phyloP scores from a whole-genome alignment of 176 grass and related monocot species.

The Hordeum vulgare region DNA sequence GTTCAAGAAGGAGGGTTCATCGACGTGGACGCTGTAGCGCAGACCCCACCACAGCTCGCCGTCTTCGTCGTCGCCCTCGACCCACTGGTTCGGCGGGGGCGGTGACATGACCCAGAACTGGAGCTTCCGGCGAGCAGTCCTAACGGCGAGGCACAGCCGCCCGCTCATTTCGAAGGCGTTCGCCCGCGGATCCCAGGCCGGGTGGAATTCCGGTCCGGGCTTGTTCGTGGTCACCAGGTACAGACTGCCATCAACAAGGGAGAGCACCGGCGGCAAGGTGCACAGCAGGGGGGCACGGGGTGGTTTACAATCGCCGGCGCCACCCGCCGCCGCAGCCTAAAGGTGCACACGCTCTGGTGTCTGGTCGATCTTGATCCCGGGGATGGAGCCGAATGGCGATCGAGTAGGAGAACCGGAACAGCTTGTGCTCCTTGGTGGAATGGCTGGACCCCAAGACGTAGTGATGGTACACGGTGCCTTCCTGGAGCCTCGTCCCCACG shows the following conservation, averaged over 20 bases:
- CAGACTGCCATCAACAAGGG: background rate
- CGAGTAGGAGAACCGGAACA: background rate
- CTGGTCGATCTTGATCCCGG: background rate
- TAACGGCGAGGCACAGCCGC: background rate
- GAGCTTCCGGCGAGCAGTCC: background rate
- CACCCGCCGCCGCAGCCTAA: background rate
- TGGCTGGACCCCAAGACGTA: background rate
- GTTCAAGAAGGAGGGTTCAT: rapidly evolving
- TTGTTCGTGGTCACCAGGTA: no score
- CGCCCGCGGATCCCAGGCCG: background rate
- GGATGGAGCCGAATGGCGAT: background rate
- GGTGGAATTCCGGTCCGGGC: no score
- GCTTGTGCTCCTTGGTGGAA: background rate
- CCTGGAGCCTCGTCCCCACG: background rate
- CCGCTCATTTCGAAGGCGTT: background rate
- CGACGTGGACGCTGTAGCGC: background rate
- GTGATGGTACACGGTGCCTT: background rate
- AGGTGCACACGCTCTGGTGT: background rate
- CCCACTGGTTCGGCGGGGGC: background rate
- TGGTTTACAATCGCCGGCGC: background rate
- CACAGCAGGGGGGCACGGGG: rapidly evolving
- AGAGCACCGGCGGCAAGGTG: background rate
- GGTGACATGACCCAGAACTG: background rate
- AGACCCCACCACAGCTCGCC: background rate
- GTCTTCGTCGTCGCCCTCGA: background rate